Evolutionary conservation across 1,284 basidiomycete species (phyloP).

Genomic region (Ustanciosporium gigantosporum): DNA sequence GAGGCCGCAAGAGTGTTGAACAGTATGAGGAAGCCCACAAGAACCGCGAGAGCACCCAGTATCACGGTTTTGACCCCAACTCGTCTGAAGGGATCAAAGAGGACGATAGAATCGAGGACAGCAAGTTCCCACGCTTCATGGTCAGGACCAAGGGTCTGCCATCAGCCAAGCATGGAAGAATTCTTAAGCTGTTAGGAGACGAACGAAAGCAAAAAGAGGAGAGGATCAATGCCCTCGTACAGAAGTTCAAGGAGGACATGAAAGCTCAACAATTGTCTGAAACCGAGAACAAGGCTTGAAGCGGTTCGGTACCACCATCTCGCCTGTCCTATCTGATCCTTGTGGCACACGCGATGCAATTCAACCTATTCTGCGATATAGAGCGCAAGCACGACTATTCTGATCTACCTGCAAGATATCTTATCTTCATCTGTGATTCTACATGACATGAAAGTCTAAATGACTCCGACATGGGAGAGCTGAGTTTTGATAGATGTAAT

Average conservation of each 20-base stretch:
- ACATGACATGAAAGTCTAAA: neutral
- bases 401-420: too few relatives aligned
- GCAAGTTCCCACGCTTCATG: conserved; percentile 26
- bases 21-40: conserved; percentile 28
- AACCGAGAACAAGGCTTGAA: neutral
- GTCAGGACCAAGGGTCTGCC: conserved; percentile 38
- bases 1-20: conserved; percentile 29
- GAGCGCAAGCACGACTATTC: too few relatives aligned
- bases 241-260: conserved; percentile 23
- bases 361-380: too few relatives aligned
- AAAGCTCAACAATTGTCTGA: neutral
- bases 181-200: conserved; percentile 33
- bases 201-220: conserved; percentile 42
- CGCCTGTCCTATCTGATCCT: too few relatives aligned
- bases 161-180: conserved; percentile 47
- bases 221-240: conserved; percentile 25
- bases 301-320: too few relatives aligned
- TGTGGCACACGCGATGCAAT: too few relatives aligned
- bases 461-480: neutral
- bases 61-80: conserved; percentile 14
- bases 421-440: neutral
- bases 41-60: conserved; percentile 7
- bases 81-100: conserved; percentile 4
- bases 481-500: neutral
- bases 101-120: conserved; percentile 1